Percentiles rank a stretch among this genome's conserved stretches.
Conservation (phyloP, 805 yeast genomes). For the Saccharomycopsis sp. region DNA sequence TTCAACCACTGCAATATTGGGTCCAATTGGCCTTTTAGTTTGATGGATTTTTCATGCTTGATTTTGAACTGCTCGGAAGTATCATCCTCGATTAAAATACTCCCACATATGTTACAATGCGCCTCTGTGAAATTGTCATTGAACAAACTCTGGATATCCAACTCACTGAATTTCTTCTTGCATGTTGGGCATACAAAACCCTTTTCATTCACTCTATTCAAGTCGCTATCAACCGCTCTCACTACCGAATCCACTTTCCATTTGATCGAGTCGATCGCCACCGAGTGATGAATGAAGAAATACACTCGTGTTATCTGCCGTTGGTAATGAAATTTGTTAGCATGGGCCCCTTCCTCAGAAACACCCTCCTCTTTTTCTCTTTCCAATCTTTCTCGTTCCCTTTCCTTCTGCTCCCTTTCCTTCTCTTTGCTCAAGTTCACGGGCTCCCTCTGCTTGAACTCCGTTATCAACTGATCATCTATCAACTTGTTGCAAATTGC, state of each 20-base stretch:
- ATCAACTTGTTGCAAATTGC: slow-evolving; percentile 70
- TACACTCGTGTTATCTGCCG: slow-evolving; percentile 66
- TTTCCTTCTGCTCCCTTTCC: slow-evolving; percentile 6
- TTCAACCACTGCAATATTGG: slow-evolving; percentile 79
- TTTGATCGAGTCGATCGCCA: slow-evolving; percentile 90
- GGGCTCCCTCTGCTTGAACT: slow-evolving; percentile 55
- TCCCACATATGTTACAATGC: slow-evolving; percentile 75
- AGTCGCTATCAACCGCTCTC: slow-evolving; percentile 66
- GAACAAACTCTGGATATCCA: slow-evolving; percentile 78
- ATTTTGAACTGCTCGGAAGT: slow-evolving; percentile 71
- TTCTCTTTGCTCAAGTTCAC: too few species aligned
- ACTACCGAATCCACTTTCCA: slow-evolving; percentile 93
- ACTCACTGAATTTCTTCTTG: slow-evolving; percentile 66
- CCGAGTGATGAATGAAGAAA: slow-evolving; percentile 81
- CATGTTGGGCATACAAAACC: slow-evolving; percentile 90
- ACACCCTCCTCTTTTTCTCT: background rate
- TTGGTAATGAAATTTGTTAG: slow-evolving; percentile 34
- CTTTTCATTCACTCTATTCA: slow-evolving; percentile 82
- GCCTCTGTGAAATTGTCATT: slow-evolving; percentile 77
- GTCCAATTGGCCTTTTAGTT: slow-evolving; percentile 80
- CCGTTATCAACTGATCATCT: slow-evolving; percentile 72
- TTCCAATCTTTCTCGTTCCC: slow-evolving; percentile 11
- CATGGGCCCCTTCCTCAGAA: slow-evolving; percentile 34
- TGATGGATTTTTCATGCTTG: slow-evolving; percentile 73
- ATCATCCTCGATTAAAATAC: slow-evolving; percentile 72